These are phyloP conservation scores for Cynara cardunculus DNA, from an alignment of 129 eudicot species.

Conservation along the genomic window DNA sequence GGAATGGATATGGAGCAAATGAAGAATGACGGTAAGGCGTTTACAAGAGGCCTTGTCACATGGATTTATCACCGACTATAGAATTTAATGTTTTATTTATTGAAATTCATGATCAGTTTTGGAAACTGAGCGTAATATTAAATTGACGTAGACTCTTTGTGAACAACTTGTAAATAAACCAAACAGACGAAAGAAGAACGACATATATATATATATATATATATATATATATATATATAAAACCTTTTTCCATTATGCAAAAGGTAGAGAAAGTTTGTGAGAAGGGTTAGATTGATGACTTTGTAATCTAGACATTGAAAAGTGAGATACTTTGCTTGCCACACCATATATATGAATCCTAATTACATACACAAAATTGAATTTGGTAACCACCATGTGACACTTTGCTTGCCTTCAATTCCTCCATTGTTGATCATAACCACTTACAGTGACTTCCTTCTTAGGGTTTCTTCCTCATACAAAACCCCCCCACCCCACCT, in stretches of 20 bases:
- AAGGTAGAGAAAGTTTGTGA: not conserved
- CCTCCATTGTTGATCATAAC: conserved; percentile 19
- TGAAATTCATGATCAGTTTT: not conserved
- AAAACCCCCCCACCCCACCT: conserved; percentile 5
- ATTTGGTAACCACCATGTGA: conserved; percentile 20
- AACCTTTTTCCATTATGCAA: not conserved
- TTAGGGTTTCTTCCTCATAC: conserved; percentile 27
- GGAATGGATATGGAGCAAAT: not conserved
- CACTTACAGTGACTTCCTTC: conserved; percentile 21
- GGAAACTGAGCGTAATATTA: not conserved
- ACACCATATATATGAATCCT: not conserved
- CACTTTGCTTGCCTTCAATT: conserved; percentile 28
- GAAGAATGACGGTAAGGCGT: not conserved
- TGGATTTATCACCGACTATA: not conserved
- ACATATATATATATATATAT: too few species aligned
- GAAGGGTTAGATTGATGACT: conserved; percentile 17
- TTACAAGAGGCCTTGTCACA: not conserved
- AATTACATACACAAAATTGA: not conserved
- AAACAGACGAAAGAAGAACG: too few species aligned
- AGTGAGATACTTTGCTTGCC: conserved; percentile 29
- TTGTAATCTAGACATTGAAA: conserved; percentile 22
- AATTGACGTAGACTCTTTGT: not conserved
- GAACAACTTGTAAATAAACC: not conserved
- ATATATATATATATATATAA: too few species aligned
- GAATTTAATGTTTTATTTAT: not conserved